phyloP scores from a whole-genome alignment of 1,139 yeast species.

The Casaregolazyma suthepensis region DNA sequence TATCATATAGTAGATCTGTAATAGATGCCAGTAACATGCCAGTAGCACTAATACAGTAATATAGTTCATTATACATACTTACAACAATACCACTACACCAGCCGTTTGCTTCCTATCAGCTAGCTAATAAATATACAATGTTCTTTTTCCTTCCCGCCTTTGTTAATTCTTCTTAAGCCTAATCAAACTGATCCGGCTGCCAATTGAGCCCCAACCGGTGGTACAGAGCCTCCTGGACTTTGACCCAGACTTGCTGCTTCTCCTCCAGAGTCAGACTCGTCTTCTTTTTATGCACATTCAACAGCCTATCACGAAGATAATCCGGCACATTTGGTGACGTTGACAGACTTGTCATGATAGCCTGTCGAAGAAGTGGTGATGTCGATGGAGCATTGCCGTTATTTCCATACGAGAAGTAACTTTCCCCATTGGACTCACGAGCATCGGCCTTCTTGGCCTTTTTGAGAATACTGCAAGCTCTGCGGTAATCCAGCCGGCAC shows the following conservation, averaged over 20 bases:
- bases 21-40: too few species aligned
- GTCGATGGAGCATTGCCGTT: slow-evolving; percentile 16
- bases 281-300: slow-evolving; percentile 16
- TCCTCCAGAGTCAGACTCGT: slow-evolving; percentile 44
- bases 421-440: slow-evolving; percentile 4
- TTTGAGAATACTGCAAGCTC: slow-evolving; percentile 38
- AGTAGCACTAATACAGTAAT: too few species aligned
- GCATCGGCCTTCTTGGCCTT: slow-evolving; percentile 33
- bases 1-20: too few species aligned
- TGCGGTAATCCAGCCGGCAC: slow-evolving; percentile 54
- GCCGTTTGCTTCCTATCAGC: too few species aligned
- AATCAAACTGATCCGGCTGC: slow-evolving; percentile 43
- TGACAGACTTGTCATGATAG: slow-evolving; percentile 26
- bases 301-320: slow-evolving; percentile 14
- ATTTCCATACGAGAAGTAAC: slow-evolving; percentile 5
- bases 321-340: slow-evolving; percentile 29
- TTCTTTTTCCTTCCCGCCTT: not conserved
- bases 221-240: slow-evolving; percentile 52
- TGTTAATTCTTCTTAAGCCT: not conserved
- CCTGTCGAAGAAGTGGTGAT: slow-evolving; percentile 27
- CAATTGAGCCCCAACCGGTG: slow-evolving; percentile 51
- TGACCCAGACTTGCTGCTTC: slow-evolving; percentile 53
- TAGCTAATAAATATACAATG: not conserved
- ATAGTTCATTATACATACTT: too few species aligned
- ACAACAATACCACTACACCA: too few species aligned